Evolutionary conservation across 2,329 filamentous ascomycete species (phyloP).

Genomic region (Colletotrichum tamarilloi): DNA sequence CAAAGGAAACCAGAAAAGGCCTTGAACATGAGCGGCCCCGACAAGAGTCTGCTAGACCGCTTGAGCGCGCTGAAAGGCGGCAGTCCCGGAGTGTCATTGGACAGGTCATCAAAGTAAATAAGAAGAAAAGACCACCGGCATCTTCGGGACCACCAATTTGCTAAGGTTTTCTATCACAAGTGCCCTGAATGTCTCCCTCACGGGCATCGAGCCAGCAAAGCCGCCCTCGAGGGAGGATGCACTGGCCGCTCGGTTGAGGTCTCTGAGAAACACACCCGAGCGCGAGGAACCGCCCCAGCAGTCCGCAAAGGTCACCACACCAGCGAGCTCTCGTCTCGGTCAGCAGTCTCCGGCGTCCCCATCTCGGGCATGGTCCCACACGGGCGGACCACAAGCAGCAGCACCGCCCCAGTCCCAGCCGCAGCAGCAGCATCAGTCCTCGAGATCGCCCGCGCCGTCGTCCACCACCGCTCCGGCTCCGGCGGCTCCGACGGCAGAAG

Average conservation of each 20-base stretch:
- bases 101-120: conserved; percentile 53
- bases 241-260: conserved; percentile 63
- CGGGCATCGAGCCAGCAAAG: conserved; percentile 55
- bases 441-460: conserved; percentile 4
- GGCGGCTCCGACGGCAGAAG: background rate
- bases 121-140: background rate
- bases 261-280: conserved; percentile 55
- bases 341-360: conserved; percentile 7
- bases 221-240: conserved; percentile 61
- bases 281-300: conserved; percentile 33
- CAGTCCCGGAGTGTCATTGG: conserved; percentile 38
- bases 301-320: background rate
- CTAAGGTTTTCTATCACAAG: conserved; percentile 31
- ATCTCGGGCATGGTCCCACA: background rate
- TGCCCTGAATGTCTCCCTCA: conserved; percentile 43
- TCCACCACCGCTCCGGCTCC: background rate
- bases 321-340: background rate
- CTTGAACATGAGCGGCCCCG: conserved; percentile 38
- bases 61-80: conserved; percentile 63
- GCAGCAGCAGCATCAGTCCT: conserved; percentile 2
- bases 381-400: background rate
- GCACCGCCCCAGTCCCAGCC: conserved; percentile 16
- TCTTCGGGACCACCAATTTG: background rate
- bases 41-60: conserved; percentile 63
- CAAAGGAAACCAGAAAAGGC: background rate